Base-by-base conservation (phyloP, 768 basidiomycete species). In the Polyporus arcularius region DNA sequence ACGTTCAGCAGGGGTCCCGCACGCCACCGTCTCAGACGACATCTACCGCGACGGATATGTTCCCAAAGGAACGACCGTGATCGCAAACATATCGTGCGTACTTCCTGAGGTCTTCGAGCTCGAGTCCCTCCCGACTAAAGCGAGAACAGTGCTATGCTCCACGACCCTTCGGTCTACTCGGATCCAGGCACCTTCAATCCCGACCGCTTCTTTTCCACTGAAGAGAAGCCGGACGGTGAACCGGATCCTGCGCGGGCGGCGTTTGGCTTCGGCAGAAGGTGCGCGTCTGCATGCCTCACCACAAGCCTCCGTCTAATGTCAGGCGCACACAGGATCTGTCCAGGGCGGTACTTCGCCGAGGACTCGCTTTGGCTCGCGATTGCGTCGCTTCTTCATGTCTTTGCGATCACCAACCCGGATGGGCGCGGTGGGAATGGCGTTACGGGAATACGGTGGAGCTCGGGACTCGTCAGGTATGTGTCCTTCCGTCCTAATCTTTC, bases 11-110 rank as follows among this genome's bases (percentile, higher is more conserved):
- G 21, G 21, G 21, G 21, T 26, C 2, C 21, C 21, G 14, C 78
- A 80, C 61, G 62, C 68, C 26, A 73, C 68, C 46, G 73, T 67
- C 1, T 60, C 75, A 40, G 76, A 78, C 61, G 75, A 76, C 65
- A 75, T 73, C 2, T 79, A 78, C 58, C 66, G 67, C 6, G 77
- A 75, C 7, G 60, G 74, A 40, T 77, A 73, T 56, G 77, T 79
- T 42, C 75, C 75, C 0, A 69, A 71, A 53, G 72, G 73, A 12
- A 39, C 61, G 4, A 57, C 48, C 1, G 43, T 67, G 3, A 28
- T 67, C 18, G 55, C 56, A 5, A 59, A 59, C 40, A n/a, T n/a
- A n/a, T 59, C 51, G 58, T 59, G 15, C 15, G 51, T 35, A 26
- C 38, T 31, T 41, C 41, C 26, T 51, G 18, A 6, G 2, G 26